phyloP scores from a whole-genome alignment of 768 basidiomycete genomes.

The Hemileccinum impolitum region DNA sequence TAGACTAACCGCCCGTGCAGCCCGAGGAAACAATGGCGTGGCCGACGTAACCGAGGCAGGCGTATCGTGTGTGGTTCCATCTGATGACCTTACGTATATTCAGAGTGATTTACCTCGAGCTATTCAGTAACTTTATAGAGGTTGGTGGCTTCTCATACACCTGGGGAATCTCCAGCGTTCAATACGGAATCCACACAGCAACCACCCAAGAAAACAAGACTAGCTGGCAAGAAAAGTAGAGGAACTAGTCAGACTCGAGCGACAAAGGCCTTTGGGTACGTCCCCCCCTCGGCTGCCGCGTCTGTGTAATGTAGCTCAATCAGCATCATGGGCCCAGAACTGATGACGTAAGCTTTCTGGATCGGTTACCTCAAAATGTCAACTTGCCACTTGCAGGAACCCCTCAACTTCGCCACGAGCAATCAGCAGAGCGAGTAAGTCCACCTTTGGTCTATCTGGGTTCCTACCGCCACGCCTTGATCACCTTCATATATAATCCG shows the following conservation, averaged over 20 bases:
- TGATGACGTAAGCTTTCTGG: constrained; percentile 31
- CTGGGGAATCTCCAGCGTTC: not conserved
- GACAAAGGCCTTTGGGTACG: constrained; percentile 17
- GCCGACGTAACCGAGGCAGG: constrained; percentile 5
- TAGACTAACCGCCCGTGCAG: constrained; percentile 12
- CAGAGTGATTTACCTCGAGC: constrained; percentile 11
- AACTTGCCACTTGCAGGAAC: constrained; percentile 22
- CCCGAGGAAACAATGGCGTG: constrained; percentile 11
- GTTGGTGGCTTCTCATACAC: constrained; percentile 21
- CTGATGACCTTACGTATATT: not conserved
- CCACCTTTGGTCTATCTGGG: constrained; percentile 19
- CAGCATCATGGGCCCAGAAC: constrained; percentile 17
- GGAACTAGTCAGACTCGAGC: constrained; percentile 13
- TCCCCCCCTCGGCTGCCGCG: not conserved
- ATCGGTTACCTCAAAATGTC: constrained; percentile 17
- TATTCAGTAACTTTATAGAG: constrained; percentile 19
- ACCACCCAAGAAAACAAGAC: constrained; percentile 42
- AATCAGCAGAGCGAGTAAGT: constrained; percentile 31
- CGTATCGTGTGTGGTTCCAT: constrained; percentile 25
- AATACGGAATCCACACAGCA: constrained; percentile 23
- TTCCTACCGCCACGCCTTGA: constrained; percentile 9
- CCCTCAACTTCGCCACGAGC: constrained; percentile 22
- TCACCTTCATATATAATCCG: constrained; percentile 10
- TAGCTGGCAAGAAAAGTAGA: constrained; percentile 20
- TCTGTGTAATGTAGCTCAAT: not conserved